Base-by-base conservation (phyloP, 2,329 filamentous ascomycete species). In the Tothia fuscella region DNA sequence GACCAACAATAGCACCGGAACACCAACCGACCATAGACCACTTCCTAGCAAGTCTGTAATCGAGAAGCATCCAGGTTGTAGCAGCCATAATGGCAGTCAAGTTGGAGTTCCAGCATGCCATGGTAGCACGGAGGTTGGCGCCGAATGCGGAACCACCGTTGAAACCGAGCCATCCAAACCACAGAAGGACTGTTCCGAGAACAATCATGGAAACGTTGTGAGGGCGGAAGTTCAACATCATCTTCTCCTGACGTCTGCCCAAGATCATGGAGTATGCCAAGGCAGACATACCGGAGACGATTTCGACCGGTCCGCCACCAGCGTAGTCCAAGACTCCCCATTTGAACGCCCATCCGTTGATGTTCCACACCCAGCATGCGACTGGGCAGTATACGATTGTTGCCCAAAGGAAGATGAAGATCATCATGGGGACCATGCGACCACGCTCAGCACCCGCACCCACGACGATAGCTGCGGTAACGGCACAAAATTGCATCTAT, bases 171-270 rank as follows among this genome's bases (percentile, higher is more conserved):
- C 91, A 98, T 56, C 91, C 91, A 56, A 96, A 96, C 88, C 88
- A 96, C 43, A 98, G 85, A 54, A 98, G 76, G 50, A 94, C 76
- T 3, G 91, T 96, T 48, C 91, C 91, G 53, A 96, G 80, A 1
- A 91, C 88, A 65, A 98, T 94, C 56, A 96, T 76, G 5, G 88
- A 94, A 51, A 96, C 91, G 69, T 98, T 98, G 72, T 98, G 91
- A 14, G 91, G 91, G 51, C 91, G 85, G 76, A 96, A 96, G 74
- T 96, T 96, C 65, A 95, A 77, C 85, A 96, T 95, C 87, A 96
- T 95, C 70, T 87, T 91, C 70, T 96, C 89, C 68, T 95, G 91
- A 51, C 91, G 86, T 56, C 87, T 84, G 51, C 91, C 91, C 47
- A 98, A 82, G 28, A 95, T 80, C 84, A 85, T 82, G 2, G 88